phyloP scores from a whole-genome alignment of 352 stramenopile genomes.

The Phytophthora cryptogea region DNA sequence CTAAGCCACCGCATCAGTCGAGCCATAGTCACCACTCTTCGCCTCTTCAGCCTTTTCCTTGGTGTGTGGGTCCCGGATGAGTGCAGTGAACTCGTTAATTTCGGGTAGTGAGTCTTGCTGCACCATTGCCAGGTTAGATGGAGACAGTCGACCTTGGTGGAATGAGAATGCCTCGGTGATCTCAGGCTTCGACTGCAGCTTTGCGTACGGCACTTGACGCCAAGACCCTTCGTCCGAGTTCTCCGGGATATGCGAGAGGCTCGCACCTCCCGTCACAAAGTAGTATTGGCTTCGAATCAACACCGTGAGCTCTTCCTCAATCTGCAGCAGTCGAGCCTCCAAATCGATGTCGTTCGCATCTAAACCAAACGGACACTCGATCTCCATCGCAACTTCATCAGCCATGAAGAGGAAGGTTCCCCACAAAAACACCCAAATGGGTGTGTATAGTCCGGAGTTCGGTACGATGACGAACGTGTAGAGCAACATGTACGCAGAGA shows the following conservation, averaged over 20 bases:
- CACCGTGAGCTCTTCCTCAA: conserved; percentile 79
- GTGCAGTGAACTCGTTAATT: conserved; percentile 66
- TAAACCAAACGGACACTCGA: conserved; percentile 73
- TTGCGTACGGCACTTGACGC: conserved; percentile 16
- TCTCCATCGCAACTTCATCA: conserved; percentile 77
- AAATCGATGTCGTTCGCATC: conserved; percentile 82
- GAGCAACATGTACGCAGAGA: conserved; percentile 70
- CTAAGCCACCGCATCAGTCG: conserved; percentile 12
- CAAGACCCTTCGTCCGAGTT: conserved; percentile 22
- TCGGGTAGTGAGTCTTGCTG: conserved; percentile 56
- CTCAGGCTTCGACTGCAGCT: conserved; percentile 18
- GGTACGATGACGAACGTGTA: conserved; percentile 82
- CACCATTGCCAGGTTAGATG: conserved; percentile 33
- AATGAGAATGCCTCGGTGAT: conserved; percentile 43
- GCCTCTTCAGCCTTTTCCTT: not conserved
- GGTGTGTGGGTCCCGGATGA: conserved; percentile 36
- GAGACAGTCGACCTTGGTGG: conserved; percentile 60
- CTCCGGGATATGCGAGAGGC: conserved; percentile 28
- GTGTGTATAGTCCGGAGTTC: conserved; percentile 65
- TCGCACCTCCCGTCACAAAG: conserved; percentile 60
- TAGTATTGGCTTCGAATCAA: conserved; percentile 77
- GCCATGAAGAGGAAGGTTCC: conserved; percentile 79
- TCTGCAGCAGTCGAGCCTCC: conserved; percentile 60
- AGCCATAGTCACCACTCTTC: conserved; percentile 20
- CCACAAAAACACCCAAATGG: conserved; percentile 78